These are phyloP conservation scores for Zygoascus flipseniorum DNA, from an alignment of 805 yeast species.

Conservation along the genomic window DNA sequence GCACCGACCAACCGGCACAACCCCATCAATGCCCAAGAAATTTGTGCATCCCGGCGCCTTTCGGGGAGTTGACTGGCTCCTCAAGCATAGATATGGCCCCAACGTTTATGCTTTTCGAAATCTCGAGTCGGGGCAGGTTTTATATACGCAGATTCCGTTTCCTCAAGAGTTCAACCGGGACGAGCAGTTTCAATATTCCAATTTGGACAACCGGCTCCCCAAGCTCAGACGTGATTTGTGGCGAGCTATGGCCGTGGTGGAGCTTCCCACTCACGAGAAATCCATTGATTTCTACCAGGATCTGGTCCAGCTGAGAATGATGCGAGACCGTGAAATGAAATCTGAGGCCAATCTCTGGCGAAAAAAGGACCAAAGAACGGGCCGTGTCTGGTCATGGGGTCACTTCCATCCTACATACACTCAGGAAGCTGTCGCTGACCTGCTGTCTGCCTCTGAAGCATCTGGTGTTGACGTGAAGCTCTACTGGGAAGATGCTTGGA, in stretches of 20 bases:
- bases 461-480: slow-evolving; percentile 41
- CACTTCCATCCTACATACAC: slow-evolving; percentile 86
- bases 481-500: slow-evolving; percentile 82
- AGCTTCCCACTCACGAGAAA: slow-evolving; percentile 47
- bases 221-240: slow-evolving; percentile 71
- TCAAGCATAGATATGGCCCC: slow-evolving; percentile 61
- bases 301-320: slow-evolving; percentile 61
- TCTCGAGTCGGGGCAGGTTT: slow-evolving; percentile 80
- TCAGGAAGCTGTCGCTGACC: slow-evolving; percentile 86
- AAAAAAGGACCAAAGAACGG: slow-evolving; percentile 33
- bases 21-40: neutral
- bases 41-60: slow-evolving; percentile 2
- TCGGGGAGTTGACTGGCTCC: slow-evolving; percentile 52
- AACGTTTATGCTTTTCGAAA: slow-evolving; percentile 78
- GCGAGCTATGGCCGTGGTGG: slow-evolving; percentile 83
- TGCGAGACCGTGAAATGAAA: slow-evolving; percentile 55
- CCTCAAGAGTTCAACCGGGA: slow-evolving; percentile 43
- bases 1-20: no score
- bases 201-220: slow-evolving; percentile 43
- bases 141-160: slow-evolving; percentile 77
- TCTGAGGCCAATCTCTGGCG: slow-evolving; percentile 59
- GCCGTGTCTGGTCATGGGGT: slow-evolving; percentile 3
- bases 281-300: slow-evolving; percentile 70
- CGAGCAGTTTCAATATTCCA: slow-evolving; percentile 51
- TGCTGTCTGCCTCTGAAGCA: slow-evolving; percentile 60